These are phyloP conservation scores for Alternaria alternata DNA, from an alignment of 2,329 filamentous ascomycete genomes.

Conservation along the genomic window DNA sequence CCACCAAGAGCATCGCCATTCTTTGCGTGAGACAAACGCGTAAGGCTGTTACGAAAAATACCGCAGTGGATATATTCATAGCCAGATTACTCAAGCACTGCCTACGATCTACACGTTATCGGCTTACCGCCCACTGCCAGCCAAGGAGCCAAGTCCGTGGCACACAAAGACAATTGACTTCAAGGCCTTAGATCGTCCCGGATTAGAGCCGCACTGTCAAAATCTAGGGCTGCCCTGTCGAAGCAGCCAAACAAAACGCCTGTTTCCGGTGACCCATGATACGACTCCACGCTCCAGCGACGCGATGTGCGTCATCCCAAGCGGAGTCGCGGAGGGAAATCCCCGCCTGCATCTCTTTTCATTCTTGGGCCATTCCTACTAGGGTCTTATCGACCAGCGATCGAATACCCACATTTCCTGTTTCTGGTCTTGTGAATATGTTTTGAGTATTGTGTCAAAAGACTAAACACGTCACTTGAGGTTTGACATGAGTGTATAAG, in stretches of 20 bases:
- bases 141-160: conserved; percentile 31
- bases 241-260: conserved; percentile 9
- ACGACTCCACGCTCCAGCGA: conserved; percentile 6
- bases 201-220: conserved; percentile 5
- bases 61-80: neutral
- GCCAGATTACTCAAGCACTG: neutral
- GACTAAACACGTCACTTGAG: neutral
- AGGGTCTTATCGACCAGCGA: neutral
- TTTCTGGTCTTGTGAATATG: conserved; percentile 11
- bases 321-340: conserved; percentile 7
- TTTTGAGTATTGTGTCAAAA: conserved; percentile 7
- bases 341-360: conserved; percentile 17
- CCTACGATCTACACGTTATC: conserved; percentile 11
- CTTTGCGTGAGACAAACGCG: conserved; percentile 3
- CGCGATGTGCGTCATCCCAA: conserved; percentile 15
- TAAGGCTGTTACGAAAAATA: neutral
- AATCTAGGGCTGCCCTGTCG: neutral
- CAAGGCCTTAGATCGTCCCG: conserved; percentile 9
- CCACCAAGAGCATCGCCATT: neutral
- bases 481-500: conserved; percentile 1
- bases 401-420: conserved; percentile 12
- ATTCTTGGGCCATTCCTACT: conserved; percentile 4
- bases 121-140: conserved; percentile 11
- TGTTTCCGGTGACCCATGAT: neutral
- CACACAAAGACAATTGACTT: conserved; percentile 16